Evolutionary conservation across 169 alveolate genomes (phyloP).

Genomic region (Fabrea salina): DNA sequence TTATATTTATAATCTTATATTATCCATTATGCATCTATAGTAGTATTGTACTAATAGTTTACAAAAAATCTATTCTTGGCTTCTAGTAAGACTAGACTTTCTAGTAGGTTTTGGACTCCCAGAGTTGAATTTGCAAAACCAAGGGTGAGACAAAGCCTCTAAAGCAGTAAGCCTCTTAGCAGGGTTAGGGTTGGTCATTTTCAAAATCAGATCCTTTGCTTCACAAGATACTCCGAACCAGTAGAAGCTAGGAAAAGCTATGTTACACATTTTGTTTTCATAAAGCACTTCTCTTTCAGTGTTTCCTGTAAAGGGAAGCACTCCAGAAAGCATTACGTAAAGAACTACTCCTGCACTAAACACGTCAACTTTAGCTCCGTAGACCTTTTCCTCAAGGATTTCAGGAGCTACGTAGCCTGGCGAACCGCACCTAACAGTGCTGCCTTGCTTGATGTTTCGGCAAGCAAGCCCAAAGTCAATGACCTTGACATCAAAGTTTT

Average conservation of each 20-base stretch:
- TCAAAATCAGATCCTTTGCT: conserved; percentile 71
- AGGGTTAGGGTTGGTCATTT: conserved; percentile 71
- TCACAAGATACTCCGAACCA: conserved; percentile 71
- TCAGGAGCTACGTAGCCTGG: conserved; percentile 26
- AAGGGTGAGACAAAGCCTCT: conserved; percentile 69
- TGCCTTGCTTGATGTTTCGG: background rate
- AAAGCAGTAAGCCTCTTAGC: conserved; percentile 73
- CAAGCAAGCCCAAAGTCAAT: conserved; percentile 9
- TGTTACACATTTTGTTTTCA: too few species aligned
- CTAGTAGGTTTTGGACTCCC: too few species aligned
- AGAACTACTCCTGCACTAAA: conserved; percentile 33
- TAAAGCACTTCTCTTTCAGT: too few species aligned
- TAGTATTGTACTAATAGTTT: too few species aligned
- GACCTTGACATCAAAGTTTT: conserved; percentile 17
- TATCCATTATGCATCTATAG: too few species aligned
- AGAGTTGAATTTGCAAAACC: conserved; percentile 79
- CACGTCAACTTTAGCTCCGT: conserved; percentile 35
- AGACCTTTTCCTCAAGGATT: conserved; percentile 8
- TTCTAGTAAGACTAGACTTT: too few species aligned
- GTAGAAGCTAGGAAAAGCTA: too few species aligned
- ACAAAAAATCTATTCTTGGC: too few species aligned
- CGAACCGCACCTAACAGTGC: background rate
- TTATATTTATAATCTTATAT: too few species aligned
- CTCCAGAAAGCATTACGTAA: too few species aligned
- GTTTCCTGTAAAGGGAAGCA: too few species aligned